Percentiles rank a stretch among this genome's conserved stretches.
Conservation (phyloP, 192 early-diverging fungal species). For the Chytriomyces sp. region DNA sequence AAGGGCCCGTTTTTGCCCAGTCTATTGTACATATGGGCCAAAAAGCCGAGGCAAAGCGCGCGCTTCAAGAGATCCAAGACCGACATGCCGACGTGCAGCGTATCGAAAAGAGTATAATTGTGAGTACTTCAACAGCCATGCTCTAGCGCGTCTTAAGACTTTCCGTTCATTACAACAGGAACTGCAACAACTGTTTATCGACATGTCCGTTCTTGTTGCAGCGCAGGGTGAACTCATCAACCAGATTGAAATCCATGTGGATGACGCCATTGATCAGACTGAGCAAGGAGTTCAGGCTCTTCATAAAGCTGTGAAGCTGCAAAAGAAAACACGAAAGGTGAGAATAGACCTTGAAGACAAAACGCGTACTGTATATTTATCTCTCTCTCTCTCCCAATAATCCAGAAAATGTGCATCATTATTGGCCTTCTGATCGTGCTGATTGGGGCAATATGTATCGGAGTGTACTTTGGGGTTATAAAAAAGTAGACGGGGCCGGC, state of each 20-base stretch:
- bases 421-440: conserved; percentile 48
- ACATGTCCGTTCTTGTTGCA: conserved; percentile 83
- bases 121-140: conserved; percentile 42
- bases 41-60: conserved; percentile 72
- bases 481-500: conserved; percentile 6
- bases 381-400: neutral
- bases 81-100: conserved; percentile 84
- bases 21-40: conserved; percentile 71
- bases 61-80: conserved; percentile 81
- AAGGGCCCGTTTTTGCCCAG: conserved; percentile 82
- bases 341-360: neutral
- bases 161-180: conserved; percentile 65
- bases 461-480: conserved; percentile 48
- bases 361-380: neutral
- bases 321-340: conserved; percentile 62
- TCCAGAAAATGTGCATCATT: conserved; percentile 65
- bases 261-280: conserved; percentile 63
- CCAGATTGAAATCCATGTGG: conserved; percentile 71
- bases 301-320: conserved; percentile 60
- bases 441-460: conserved; percentile 43
- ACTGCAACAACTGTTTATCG: conserved; percentile 85
- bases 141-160: neutral
- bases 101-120: conserved; percentile 86
- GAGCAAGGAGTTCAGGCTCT: conserved; percentile 69
- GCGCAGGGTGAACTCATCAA: conserved; percentile 76